These are phyloP conservation scores for Wickerhamomyces bisporus DNA, from an alignment of 805 yeast species.

Conservation along the genomic window DNA sequence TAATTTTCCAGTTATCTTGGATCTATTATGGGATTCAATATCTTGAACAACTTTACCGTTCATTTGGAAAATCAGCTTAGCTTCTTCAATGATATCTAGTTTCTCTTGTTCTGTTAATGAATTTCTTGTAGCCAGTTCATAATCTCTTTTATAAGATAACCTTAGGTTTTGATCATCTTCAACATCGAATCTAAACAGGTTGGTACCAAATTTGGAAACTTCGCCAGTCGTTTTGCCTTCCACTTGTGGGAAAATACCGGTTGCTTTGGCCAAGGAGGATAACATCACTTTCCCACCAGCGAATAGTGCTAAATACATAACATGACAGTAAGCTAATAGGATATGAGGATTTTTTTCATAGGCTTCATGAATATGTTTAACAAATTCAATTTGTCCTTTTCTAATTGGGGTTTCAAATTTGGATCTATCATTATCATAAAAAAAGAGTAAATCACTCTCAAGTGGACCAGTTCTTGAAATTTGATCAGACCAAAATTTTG, in stretches of 20 bases:
- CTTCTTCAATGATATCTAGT: constrained; percentile 60
- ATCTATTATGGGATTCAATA: constrained; percentile 60
- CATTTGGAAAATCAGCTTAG: constrained; percentile 59
- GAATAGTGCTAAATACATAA: constrained; percentile 76
- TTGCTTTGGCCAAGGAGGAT: constrained; percentile 57
- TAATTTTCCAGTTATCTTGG: constrained; percentile 49
- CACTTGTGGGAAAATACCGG: constrained; percentile 72
- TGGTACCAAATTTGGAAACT: constrained; percentile 56
- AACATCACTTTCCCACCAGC: constrained; percentile 81
- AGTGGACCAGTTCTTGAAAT: constrained; percentile 56
- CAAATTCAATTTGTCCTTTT: constrained; percentile 57
- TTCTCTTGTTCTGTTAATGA: constrained; percentile 68
- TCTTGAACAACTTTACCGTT: constrained; percentile 59
- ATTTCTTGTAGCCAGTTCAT: constrained; percentile 71
- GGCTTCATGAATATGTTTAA: constrained; percentile 50
- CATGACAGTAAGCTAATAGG: constrained; percentile 77
- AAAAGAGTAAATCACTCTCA: constrained; percentile 59
- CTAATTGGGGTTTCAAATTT: constrained; percentile 56
- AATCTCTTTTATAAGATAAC: constrained; percentile 63
- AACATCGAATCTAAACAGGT: constrained; percentile 66
- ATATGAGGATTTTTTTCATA: constrained; percentile 63
- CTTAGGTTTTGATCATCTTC: constrained; percentile 64
- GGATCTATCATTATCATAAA: constrained; percentile 49
- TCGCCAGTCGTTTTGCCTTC: constrained; percentile 63
- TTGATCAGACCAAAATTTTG: constrained; percentile 63